Base-by-base conservation (phyloP, 1,284 basidiomycete genomes). In the Pascua sp. region DNA sequence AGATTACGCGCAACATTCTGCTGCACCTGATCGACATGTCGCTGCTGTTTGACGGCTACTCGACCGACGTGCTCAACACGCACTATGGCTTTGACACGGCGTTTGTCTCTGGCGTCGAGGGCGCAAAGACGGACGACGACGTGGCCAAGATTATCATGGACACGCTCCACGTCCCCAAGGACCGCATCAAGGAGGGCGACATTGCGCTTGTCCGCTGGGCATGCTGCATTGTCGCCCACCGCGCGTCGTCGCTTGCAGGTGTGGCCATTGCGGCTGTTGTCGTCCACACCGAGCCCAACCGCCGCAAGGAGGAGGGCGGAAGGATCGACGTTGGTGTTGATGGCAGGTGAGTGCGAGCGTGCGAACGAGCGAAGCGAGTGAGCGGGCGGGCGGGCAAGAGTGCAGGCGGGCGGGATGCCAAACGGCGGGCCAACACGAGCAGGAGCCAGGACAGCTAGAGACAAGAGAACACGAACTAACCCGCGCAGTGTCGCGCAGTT, bases 1-100 rank as follows among this genome's bases (percentile, higher is more conserved):
- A 98, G 78, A 85, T 98, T 64, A 84, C 88, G 17, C 87, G 95
- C 49, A 89, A 90, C 69, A 81, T 96, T 61, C 81, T 98, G 48
- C 81, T 95, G 37, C 84, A 91, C 59, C 81, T 98, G 60, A 83
- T 98, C 67, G 95, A 98, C 72, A 85, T 74, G 47, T 74, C 78
- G 24, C 62, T 80, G 16, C 81, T 98, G 37, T 97, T 98, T 77
- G 77, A 81, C 56, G 95, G 96, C 4, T 85, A 83, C 67, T 86
- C 87, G 1, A 88, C 89, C 8, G 61, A 78, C 0, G 71, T 78
- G 9, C 75, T 98, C 61, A 97, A 98, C 79, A 84, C 81, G 40
- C 93, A 96, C 68, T 98, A 96, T 77, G 94, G 91, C 0, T 81
- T 98, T 59, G 95, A 98, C 77, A 91, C 94, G 0, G 89, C 91